Conservation (phyloP, 805 yeast genomes). For the Ogataea paradorogensis region DNA sequence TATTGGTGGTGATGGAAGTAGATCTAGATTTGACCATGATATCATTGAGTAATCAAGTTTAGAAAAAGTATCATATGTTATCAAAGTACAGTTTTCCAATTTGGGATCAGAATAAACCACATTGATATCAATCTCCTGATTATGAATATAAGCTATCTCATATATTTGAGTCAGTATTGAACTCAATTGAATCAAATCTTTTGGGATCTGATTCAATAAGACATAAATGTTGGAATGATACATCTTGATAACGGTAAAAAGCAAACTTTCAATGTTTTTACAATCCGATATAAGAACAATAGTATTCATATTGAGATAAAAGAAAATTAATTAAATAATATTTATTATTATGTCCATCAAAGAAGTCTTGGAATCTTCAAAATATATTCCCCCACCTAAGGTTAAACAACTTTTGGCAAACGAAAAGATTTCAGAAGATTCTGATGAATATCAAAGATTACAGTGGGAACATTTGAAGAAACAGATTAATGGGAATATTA, state of each 20-base stretch:
- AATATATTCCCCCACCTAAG: constrained; percentile 54
- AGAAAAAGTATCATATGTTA: background rate
- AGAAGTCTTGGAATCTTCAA: constrained; percentile 42
- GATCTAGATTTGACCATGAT: background rate
- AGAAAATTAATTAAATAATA: constrained; percentile 1
- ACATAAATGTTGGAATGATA: background rate
- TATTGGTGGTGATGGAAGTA: background rate
- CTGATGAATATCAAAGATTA: constrained; percentile 44
- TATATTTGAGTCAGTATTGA: background rate
- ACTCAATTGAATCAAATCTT: constrained; percentile 1
- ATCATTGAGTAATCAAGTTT: background rate
- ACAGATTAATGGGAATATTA: constrained; percentile 46
- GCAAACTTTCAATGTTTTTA: background rate
- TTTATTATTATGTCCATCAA: constrained; percentile 21
- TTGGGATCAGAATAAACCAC: constrained; percentile 1
- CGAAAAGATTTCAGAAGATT: constrained; percentile 15
- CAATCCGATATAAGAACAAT: background rate
- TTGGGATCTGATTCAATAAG: background rate
- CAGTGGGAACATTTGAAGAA: constrained; percentile 56
- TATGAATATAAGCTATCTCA: background rate
- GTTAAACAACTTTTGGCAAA: constrained; percentile 40
- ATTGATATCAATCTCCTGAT: background rate
- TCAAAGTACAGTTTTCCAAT: background rate
- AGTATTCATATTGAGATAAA: constrained; percentile 1
- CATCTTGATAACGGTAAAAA: background rate